These are phyloP conservation scores for Carnegiea gigantea DNA, from an alignment of 179 eudicot species.

Conservation along the genomic window DNA sequence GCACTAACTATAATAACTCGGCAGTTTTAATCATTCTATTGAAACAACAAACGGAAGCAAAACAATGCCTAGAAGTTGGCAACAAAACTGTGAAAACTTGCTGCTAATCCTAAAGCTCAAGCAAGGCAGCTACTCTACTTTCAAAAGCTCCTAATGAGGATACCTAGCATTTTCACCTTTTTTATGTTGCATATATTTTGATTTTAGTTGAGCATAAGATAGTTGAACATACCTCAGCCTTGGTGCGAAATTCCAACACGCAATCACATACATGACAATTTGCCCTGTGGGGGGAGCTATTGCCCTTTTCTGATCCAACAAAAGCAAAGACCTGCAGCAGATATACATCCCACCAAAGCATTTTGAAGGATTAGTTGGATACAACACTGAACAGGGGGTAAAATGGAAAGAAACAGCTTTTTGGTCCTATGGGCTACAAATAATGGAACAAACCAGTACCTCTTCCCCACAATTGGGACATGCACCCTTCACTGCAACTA, in stretches of 20 bases:
- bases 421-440: not conserved
- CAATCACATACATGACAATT: constrained; percentile 88
- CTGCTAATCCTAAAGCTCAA: not conserved
- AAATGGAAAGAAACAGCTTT: not conserved
- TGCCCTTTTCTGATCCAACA: constrained; percentile 59
- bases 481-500: constrained; percentile 83
- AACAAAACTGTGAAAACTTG: not conserved
- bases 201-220: not conserved
- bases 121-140: not conserved
- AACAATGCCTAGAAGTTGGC: too few relatives aligned
- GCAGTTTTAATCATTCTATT: too few relatives aligned
- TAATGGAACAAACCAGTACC: constrained; percentile 42
- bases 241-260: constrained; percentile 78
- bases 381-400: not conserved
- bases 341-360: not conserved
- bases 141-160: not conserved
- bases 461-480: constrained; percentile 98
- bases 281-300: constrained; percentile 64
- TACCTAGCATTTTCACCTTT: too few relatives aligned
- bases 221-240: constrained; percentile 65
- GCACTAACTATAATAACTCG: too few relatives aligned
- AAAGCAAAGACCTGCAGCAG: constrained; percentile 90
- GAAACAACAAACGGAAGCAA: too few relatives aligned
- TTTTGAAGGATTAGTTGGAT: not conserved
- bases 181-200: too few relatives aligned